phyloP scores from a whole-genome alignment of 2,329 filamentous ascomycete species.

The Fusarium globosum region DNA sequence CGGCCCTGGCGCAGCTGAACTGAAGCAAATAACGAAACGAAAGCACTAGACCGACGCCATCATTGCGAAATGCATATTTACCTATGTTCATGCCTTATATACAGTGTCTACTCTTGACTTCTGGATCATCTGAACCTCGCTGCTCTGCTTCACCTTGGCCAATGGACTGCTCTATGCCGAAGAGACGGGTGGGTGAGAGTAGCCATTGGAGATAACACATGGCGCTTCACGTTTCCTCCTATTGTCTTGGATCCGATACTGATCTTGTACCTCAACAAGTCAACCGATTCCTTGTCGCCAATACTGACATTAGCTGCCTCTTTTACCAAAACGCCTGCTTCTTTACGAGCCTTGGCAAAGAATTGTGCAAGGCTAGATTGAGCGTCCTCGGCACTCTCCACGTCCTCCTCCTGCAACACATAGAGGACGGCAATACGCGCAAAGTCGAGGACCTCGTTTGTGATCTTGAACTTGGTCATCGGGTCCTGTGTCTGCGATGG shows the following conservation, averaged over 20 bases:
- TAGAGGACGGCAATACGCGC: conserved; percentile 71
- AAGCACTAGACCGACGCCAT: conserved; percentile 23
- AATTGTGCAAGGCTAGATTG: conserved; percentile 66
- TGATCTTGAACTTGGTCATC: conserved; percentile 57
- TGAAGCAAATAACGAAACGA: conserved; percentile 33
- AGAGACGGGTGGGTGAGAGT: background rate
- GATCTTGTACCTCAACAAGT: conserved; percentile 61
- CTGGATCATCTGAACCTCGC: conserved; percentile 1
- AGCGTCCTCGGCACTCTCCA: conserved; percentile 63
- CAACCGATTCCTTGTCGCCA: conserved; percentile 59
- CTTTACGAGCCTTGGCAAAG: conserved; percentile 57
- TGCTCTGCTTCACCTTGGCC: conserved; percentile 20
- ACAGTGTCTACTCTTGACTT: conserved; percentile 26
- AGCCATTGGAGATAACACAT: background rate
- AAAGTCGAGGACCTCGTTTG: conserved; percentile 71
- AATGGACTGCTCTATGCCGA: background rate
- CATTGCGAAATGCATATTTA: conserved; percentile 31
- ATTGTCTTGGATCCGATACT: conserved; percentile 50
- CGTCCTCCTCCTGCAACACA: conserved; percentile 66
- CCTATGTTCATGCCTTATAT: conserved; percentile 39
- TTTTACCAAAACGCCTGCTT: conserved; percentile 46
- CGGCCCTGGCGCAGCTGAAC: conserved; percentile 15
- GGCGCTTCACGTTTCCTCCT: conserved; percentile 43
- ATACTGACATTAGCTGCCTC: conserved; percentile 57
- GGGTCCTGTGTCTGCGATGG: conserved; percentile 27